Base-by-base conservation (phyloP, 2,329 filamentous ascomycete genomes). In the Hyphodiscus sp. region DNA sequence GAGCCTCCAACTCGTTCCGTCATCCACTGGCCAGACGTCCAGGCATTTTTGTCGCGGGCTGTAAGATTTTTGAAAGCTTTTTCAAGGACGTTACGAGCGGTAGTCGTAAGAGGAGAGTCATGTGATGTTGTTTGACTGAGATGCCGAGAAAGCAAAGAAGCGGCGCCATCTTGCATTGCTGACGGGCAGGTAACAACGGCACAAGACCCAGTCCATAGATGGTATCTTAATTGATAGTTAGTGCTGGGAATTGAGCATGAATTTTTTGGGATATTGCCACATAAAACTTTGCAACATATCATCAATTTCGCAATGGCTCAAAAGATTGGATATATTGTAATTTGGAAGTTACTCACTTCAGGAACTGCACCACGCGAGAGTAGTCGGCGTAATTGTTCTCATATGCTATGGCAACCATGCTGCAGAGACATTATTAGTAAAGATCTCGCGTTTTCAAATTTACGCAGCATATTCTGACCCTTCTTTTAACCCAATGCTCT, bases 11-110 rank as follows among this genome's bases (percentile, higher is more conserved):
- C 75, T 2, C 85, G 75, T 61, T 89, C 85, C 0, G 86, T 89
- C 86, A 89, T 89, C 86, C 86, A 89, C 65, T 89, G 86, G 0
- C 85, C 85, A 42, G 80, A 86, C 0, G 85, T 89, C 86, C 85
- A 89, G 0, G 80, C 79, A 18, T 68, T 59, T 0, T 62, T 51
- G 20, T 85, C 74, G 4, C 78, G 72, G 3, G 77, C 80, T 1
- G 72, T 79, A 2, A 87, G 69, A 13, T 76, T 76, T 6, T 69
- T 63, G 58, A 76, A 81, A 2, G 78, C 79, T 42, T 78, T 73
- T 41, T 76, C 70, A 47, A 83, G 74, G 0, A 82, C 76, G 18
- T 60, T 59, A 8, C 69, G 69, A 56, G 73, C 66, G 1, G 65
- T 57, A 0, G 61, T 52, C 30, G 63, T 58, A 10, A 70, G 68